phyloP scores from a whole-genome alignment of 768 basidiomycete species.

The Russula brevipes region DNA sequence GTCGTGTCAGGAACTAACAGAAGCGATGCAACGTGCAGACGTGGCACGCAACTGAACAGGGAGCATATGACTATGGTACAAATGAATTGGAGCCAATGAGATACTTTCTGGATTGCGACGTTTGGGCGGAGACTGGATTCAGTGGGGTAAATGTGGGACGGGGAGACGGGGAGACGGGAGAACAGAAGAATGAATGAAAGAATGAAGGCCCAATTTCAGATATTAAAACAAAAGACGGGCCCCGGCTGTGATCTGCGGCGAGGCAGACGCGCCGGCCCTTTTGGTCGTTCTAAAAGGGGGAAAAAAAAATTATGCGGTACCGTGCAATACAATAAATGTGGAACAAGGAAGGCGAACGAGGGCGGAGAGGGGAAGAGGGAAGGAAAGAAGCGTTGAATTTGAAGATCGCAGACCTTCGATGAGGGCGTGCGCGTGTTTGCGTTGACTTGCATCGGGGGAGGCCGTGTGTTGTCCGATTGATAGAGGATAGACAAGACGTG shows the following conservation, averaged over 20 bases:
- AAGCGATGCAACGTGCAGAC: constrained; percentile 4
- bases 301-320: neutral
- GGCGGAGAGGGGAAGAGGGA: no score
- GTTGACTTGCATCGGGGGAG: neutral
- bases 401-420: neutral
- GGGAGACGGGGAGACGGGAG: neutral
- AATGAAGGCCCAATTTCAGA: no score
- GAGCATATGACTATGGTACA: neutral
- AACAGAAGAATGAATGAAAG: no score
- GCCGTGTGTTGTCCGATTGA: no score
- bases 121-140: no score
- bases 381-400: no score
- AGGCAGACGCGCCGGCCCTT: neutral
- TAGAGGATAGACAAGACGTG: no score
- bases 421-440: neutral
- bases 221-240: neutral
- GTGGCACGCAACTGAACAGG: no score
- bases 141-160: neutral
- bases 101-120: no score
- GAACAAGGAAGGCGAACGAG: no score
- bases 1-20: neutral
- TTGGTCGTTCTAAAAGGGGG: neutral
- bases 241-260: neutral
- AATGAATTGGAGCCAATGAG: neutral
- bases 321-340: neutral